These are phyloP conservation scores for Perkinsus marinus DNA, from an alignment of 169 alveolate species.

Conservation along the genomic window DNA sequence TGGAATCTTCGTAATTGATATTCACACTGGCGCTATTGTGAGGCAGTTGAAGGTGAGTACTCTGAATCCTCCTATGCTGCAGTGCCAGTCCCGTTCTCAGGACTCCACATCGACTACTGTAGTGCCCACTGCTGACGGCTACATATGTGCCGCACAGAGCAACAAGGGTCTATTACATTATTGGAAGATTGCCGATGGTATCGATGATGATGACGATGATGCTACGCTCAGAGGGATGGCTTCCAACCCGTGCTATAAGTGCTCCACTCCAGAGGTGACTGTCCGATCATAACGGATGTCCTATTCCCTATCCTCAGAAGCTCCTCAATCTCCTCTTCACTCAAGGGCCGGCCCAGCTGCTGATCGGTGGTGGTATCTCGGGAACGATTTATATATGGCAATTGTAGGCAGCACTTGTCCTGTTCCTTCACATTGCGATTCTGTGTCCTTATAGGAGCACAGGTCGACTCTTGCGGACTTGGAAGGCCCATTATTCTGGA, in stretches of 20 bases:
- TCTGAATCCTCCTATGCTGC: not conserved
- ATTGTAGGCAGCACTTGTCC: not conserved
- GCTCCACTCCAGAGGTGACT: not conserved
- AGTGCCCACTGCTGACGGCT: not conserved
- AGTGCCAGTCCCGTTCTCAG: not conserved
- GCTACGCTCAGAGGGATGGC: not conserved
- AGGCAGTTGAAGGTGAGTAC: not conserved
- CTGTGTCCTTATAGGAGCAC: not conserved
- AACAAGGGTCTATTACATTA: not conserved
- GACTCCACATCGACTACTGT: not conserved
- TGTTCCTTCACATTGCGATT: not conserved
- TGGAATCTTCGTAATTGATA: not conserved
- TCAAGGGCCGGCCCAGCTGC: not conserved
- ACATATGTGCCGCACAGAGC: not conserved
- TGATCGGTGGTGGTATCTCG: not conserved
- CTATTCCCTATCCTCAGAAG: not conserved
- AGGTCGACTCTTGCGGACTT: not conserved
- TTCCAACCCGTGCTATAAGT: not conserved
- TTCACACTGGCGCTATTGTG: not conserved
- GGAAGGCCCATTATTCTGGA: not conserved
- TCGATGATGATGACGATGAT: not conserved
- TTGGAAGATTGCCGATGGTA: not conserved
- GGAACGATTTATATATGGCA: not conserved
- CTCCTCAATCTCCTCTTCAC: not conserved
- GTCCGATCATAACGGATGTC: not conserved